Evolutionary conservation across 768 basidiomycete species (phyloP), one percentile per base, ranked within the genome.

Genomic region (Porpolomopsis calyptriformis): DNA sequence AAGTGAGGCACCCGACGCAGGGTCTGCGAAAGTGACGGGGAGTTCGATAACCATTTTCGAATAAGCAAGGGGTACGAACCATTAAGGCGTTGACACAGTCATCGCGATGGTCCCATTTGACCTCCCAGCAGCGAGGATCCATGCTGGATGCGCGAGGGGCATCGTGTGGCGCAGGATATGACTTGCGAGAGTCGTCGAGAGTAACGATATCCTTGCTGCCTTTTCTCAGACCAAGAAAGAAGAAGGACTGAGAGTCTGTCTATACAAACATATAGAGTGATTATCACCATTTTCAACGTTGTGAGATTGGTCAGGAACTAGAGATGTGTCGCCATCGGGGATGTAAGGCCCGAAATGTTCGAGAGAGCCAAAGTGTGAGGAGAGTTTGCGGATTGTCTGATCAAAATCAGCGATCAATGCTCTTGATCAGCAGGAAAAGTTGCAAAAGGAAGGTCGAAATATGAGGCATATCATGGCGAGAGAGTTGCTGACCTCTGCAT

Each of bases 41-140:
- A 2, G 24, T 2, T 48, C 23, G 14, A 34, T 3, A 18, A 18
- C 31, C 1, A 36, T 18, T 48, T 27, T 3, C 7, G 18, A 18
- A 40, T 19, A 19, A n/a, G 33, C 9, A 11, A 38, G 18, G 26
- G 23, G 20, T 24, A 39, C 11, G 19, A 11, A 85, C 86, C 73
- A 77, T 75, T 39, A 85, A 66, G 19, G 86, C 86, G 49, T 66
- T 75, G 34, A 86, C 72, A 49, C 80, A 83, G 52, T 89, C 80
- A 49, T 85, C 80, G 35, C 86, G 72, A 58, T 84, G 76, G 22
- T 72, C 67, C 82, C 83, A 90, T 57, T 88, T 90, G 33, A 87
- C 70, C 55, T 83, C 82, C 78, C 82, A 88, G 48, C 80, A 79
- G 4, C 69, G 61, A 1, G 54, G 50, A 43, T 78, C 74, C 84